A percentile compares a stretch with the other conserved stretches of the same genome.
Conservation (phyloP, 306 rosid species). For the Cicer arietinum region DNA sequence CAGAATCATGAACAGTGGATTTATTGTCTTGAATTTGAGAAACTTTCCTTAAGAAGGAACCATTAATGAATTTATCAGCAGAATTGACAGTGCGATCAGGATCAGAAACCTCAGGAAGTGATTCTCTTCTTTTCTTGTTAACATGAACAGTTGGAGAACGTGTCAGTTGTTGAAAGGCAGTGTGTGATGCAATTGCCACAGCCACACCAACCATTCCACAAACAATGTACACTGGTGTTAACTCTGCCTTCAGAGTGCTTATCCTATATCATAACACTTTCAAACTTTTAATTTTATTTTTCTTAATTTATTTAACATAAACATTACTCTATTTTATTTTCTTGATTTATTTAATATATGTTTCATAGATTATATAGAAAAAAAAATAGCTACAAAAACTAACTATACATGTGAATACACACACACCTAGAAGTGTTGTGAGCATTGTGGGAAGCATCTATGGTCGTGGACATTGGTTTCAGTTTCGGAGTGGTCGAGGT, state of each 20-base stretch:
- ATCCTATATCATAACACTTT: not conserved
- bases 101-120: slow-evolving; percentile 38
- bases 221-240: slow-evolving; percentile 43
- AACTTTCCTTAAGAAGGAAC: slow-evolving; percentile 45
- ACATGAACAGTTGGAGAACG: slow-evolving; percentile 49
- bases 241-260: slow-evolving; percentile 44
- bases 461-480: slow-evolving; percentile 33
- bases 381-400: no score
- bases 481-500: slow-evolving; percentile 45
- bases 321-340: no score
- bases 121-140: slow-evolving; percentile 50
- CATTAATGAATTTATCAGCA: slow-evolving; percentile 50
- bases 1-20: slow-evolving; percentile 22
- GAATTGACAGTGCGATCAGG: slow-evolving; percentile 44
- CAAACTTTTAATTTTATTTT: no score
- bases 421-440: slow-evolving; percentile 31
- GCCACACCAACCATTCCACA: slow-evolving; percentile 46
- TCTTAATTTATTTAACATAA: no score
- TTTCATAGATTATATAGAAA: no score
- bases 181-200: slow-evolving; percentile 37
- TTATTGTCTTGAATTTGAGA: slow-evolving; percentile 41
- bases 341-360: no score
- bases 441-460: not conserved
- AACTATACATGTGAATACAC: not conserved
- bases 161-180: slow-evolving; percentile 46